Conservation (phyloP, 768 basidiomycete genomes). For the Leucocoprinus sp. region DNA sequence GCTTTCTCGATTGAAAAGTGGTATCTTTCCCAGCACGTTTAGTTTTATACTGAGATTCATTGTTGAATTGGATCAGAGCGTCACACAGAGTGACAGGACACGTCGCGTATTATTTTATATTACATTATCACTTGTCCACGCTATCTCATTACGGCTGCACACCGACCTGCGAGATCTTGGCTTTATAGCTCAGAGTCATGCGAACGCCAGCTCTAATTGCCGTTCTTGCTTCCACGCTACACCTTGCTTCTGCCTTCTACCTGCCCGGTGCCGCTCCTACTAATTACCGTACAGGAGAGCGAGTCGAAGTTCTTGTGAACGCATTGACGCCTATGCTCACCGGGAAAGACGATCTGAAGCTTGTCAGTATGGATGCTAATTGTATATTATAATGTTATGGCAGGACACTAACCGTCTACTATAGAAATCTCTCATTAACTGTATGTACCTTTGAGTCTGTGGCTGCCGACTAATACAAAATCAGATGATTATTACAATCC, state of each 20-base stretch:
- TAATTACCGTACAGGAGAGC: conserved; percentile 67
- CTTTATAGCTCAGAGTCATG: conserved; percentile 15
- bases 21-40: neutral
- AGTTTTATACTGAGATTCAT: neutral
- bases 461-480: conserved; percentile 1
- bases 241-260: conserved; percentile 56
- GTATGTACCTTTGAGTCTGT: conserved; percentile 32
- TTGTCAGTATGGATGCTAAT: conserved; percentile 62
- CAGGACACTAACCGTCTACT: neutral
- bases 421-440: conserved; percentile 88
- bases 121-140: conserved; percentile 3
- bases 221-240: conserved; percentile 6
- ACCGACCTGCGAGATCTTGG: neutral
- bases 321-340: conserved; percentile 81
- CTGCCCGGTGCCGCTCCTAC: conserved; percentile 86
- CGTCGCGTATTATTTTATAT: conserved; percentile 3
- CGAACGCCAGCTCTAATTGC: conserved; percentile 15
- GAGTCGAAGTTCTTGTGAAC: conserved; percentile 78
- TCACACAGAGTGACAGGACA: conserved; percentile 10
- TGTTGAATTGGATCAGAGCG: neutral
- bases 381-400: no score
- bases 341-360: conserved; percentile 58
- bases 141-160: conserved; percentile 5
- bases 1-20: neutral
- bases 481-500: conserved; percentile 91